Percentiles rank a stretch among this genome's conserved stretches.
Evolutionary conservation across 2,329 filamentous ascomycete genomes (phyloP).

Genomic region (Myriosclerotinia scirpicola): DNA sequence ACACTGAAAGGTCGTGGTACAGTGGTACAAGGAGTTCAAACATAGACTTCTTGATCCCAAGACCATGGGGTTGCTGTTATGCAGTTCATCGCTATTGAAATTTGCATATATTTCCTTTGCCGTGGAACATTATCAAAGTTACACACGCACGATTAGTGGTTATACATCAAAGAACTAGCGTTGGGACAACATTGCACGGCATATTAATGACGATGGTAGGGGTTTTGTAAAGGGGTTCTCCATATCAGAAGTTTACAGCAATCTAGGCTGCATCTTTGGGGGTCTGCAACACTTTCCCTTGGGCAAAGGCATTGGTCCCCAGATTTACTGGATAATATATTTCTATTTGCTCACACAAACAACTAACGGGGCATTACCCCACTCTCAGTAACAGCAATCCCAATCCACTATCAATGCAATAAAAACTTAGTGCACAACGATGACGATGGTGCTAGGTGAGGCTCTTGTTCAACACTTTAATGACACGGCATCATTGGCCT

Average conservation of each 20-base stretch:
- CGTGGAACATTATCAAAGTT: not conserved
- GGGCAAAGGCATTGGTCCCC: not conserved
- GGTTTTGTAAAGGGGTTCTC: not conserved
- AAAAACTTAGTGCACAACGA: not conserved
- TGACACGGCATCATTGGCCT: not conserved
- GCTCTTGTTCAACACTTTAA: not conserved
- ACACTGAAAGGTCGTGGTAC: not conserved
- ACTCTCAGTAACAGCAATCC: not conserved
- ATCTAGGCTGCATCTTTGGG: not conserved
- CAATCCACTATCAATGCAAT: not conserved
- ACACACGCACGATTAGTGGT: not conserved
- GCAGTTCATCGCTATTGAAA: not conserved
- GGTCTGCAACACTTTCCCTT: not conserved
- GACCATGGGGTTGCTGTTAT: not conserved
- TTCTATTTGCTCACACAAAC: not conserved
- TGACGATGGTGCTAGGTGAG: not conserved
- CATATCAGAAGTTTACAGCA: not conserved
- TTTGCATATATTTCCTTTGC: not conserved
- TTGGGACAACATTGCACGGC: not conserved
- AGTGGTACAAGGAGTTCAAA: not conserved
- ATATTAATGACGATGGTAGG: not conserved
- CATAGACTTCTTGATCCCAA: not conserved
- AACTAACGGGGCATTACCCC: not conserved
- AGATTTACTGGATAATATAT: not conserved
- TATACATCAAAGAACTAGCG: too few relatives aligned